Evolutionary conservation across 768 basidiomycete species (phyloP).

Genomic region (Mycena rosella): DNA sequence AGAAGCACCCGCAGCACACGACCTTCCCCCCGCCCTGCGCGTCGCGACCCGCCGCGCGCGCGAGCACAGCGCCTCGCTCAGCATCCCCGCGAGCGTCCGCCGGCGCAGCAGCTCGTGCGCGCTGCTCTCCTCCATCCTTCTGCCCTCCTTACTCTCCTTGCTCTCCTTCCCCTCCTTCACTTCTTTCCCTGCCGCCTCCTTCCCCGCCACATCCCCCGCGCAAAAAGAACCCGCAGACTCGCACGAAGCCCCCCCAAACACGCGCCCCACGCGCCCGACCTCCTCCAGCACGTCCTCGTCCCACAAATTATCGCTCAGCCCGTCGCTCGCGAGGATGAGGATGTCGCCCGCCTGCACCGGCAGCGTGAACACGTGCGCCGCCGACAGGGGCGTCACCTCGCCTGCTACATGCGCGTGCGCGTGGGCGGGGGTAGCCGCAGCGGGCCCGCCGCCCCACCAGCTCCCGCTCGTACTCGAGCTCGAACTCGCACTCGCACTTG

Average conservation of each 20-base stretch:
- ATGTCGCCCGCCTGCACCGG: slow-evolving; percentile 81
- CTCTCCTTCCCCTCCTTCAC: not conserved
- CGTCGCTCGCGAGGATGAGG: slow-evolving; percentile 85
- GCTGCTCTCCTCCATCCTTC: too few species aligned
- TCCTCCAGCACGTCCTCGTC: slow-evolving; percentile 91
- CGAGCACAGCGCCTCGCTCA: slow-evolving; percentile 85
- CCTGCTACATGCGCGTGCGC: too few species aligned
- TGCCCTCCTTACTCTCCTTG: too few species aligned
- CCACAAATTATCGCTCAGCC: slow-evolving; percentile 90
- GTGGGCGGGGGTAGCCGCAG: too few species aligned
- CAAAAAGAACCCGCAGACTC: not conserved
- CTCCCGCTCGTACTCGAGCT: too few species aligned
- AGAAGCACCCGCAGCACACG: too few species aligned
- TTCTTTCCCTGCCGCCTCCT: not conserved
- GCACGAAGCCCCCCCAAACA: slow-evolving; percentile 4
- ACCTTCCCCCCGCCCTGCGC: slow-evolving; percentile 43
- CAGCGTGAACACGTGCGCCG: slow-evolving; percentile 74
- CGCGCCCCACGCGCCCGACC: slow-evolving; percentile 67
- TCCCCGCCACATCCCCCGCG: not conserved
- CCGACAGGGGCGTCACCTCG: not conserved
- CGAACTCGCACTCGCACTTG: too few species aligned
- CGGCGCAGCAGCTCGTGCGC: slow-evolving; percentile 50
- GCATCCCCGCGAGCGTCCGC: slow-evolving; percentile 73
- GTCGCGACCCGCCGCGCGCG: slow-evolving; percentile 80
- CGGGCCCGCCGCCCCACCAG: too few species aligned